These are phyloP conservation scores for Suillus alpinus DNA, from an alignment of 768 basidiomycete genomes.

Conservation along the genomic window DNA sequence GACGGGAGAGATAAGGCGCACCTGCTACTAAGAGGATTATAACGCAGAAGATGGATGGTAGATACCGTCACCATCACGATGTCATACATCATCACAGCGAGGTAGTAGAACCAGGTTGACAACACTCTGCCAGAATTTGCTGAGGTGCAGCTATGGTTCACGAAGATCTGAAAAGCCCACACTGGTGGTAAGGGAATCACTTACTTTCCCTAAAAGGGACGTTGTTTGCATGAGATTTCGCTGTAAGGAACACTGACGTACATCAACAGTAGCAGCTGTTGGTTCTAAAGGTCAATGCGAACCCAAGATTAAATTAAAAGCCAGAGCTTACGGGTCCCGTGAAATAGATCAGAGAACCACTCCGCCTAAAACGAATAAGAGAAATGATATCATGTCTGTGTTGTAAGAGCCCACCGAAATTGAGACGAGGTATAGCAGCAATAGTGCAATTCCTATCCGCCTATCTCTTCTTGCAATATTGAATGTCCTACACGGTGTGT, in stretches of 20 bases:
- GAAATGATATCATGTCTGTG: not conserved
- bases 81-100: slow-evolving; percentile 58
- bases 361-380: slow-evolving; percentile 39
- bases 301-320: slow-evolving; percentile 4
- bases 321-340: slow-evolving; percentile 45
- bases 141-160: slow-evolving; percentile 45
- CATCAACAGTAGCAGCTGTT: slow-evolving; percentile 18
- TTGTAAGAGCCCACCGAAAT: slow-evolving; percentile 38
- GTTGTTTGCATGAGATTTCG: not conserved
- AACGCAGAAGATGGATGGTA: slow-evolving; percentile 47
- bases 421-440: slow-evolving; percentile 37
- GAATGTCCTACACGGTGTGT: slow-evolving; percentile 41
- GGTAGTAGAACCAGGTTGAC: slow-evolving; percentile 56
- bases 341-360: slow-evolving; percentile 54
- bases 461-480: slow-evolving; percentile 52
- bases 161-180: not conserved
- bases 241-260: slow-evolving; percentile 15
- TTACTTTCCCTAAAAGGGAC: slow-evolving; percentile 34
- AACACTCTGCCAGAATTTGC: slow-evolving; percentile 34
- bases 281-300: slow-evolving; percentile 7
- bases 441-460: slow-evolving; percentile 39
- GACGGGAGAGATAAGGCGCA: slow-evolving; percentile 8
- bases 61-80: slow-evolving; percentile 48
- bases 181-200: slow-evolving; percentile 3
- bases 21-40: slow-evolving; percentile 33